These are phyloP conservation scores for Suillus clintonianus DNA, from an alignment of 768 basidiomycete species.

Conservation along the genomic window DNA sequence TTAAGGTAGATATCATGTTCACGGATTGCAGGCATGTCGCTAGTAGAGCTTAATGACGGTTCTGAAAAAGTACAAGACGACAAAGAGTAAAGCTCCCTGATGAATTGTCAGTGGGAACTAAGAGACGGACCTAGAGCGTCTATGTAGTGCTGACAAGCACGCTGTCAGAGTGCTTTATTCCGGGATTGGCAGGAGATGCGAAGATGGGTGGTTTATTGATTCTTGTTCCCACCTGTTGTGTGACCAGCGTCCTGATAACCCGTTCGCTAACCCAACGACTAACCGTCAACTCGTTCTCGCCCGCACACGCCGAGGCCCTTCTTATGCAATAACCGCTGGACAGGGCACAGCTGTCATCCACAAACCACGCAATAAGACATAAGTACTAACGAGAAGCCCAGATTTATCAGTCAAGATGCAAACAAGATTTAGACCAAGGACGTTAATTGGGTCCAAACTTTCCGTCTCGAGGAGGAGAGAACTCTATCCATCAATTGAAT, in stretches of 20 bases:
- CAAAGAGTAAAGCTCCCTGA: background rate
- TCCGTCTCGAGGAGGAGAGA: constrained; percentile 5
- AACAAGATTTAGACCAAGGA: background rate
- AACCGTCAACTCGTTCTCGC: background rate
- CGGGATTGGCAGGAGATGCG: constrained; percentile 36
- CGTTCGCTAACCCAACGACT: background rate
- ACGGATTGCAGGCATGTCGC: constrained; percentile 28
- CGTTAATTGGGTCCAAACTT: constrained; percentile 7
- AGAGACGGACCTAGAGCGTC: constrained; percentile 30
- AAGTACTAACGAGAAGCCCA: constrained; percentile 7
- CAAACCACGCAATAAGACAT: constrained; percentile 10
- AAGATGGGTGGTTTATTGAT: constrained; percentile 27
- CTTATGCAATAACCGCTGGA: background rate
- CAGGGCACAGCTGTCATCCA: constrained; percentile 6
- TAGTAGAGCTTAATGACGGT: constrained; percentile 1
- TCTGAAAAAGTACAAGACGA: background rate
- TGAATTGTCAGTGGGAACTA: constrained; percentile 8
- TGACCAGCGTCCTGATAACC: background rate
- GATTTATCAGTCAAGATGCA: constrained; percentile 3
- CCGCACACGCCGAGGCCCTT: background rate
- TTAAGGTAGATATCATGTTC: constrained; percentile 26
- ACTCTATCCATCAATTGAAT: background rate
- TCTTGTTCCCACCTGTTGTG: constrained; percentile 28
- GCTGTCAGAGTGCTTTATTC: constrained; percentile 34
- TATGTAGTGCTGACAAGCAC: constrained; percentile 14